Percentiles rank a stretch among this genome's conserved stretches.
These are phyloP conservation scores for Zalaria sp. DNA, from an alignment of 2,329 filamentous ascomycete genomes.

Conservation along the genomic window DNA sequence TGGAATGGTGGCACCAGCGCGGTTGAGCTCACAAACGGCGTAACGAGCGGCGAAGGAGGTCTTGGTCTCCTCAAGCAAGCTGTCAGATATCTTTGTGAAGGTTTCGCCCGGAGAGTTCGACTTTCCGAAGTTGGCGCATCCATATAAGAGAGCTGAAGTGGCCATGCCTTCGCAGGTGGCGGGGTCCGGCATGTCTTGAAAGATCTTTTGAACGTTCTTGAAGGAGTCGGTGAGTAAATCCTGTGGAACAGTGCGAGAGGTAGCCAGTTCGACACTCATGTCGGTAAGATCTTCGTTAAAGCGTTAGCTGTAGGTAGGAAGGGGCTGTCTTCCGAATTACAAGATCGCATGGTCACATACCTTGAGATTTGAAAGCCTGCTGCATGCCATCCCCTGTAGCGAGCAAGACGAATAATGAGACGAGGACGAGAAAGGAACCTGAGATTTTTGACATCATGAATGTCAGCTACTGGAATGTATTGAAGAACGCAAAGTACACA, in stretches of 20 bases:
- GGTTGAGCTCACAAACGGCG: slow-evolving; percentile 47
- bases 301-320: not conserved
- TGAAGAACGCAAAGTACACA: too few relatives aligned
- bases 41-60: slow-evolving; percentile 48
- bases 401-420: too few relatives aligned
- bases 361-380: too few relatives aligned
- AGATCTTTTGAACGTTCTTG: slow-evolving; percentile 15
- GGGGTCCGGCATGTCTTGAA: slow-evolving; percentile 30
- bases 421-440: too few relatives aligned
- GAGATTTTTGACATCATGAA: too few relatives aligned
- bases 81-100: slow-evolving; percentile 12
- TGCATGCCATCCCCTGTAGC: too few relatives aligned
- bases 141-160: slow-evolving; percentile 35
- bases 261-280: not conserved
- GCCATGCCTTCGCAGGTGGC: slow-evolving; percentile 39
- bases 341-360: too few relatives aligned
- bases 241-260: not conserved
- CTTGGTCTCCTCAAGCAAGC: slow-evolving; percentile 29
- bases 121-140: slow-evolving; percentile 36
- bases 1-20: slow-evolving; percentile 37
- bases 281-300: not conserved
- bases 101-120: slow-evolving; percentile 9
- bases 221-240: not conserved
- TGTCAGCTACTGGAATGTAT: too few relatives aligned
- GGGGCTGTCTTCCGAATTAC: too few relatives aligned